phyloP scores from a whole-genome alignment of 257 asterid genomes.

The Agastache rugosa region DNA sequence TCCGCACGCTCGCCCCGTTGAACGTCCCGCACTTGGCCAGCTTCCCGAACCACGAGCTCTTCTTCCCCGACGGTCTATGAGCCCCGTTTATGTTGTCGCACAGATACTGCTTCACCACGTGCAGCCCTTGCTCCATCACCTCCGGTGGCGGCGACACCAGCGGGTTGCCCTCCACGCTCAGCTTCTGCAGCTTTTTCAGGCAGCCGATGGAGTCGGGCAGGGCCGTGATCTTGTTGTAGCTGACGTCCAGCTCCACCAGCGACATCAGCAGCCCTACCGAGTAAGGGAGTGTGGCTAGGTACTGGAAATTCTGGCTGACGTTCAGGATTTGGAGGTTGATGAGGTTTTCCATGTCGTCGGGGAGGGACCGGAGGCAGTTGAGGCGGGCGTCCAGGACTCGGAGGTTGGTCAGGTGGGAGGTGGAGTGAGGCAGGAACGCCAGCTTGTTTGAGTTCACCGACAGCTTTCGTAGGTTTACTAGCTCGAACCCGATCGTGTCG shows the following conservation, averaged over 20 bases:
- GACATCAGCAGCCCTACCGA: constrained; percentile 84
- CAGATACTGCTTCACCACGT: constrained; percentile 58
- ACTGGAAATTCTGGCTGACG: constrained; percentile 86
- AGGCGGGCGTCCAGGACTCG: constrained; percentile 75
- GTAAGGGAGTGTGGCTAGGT: constrained; percentile 67
- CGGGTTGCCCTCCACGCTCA: constrained; percentile 77
- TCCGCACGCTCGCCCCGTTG: constrained; percentile 43
- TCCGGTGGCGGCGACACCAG: constrained; percentile 73
- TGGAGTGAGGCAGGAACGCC: constrained; percentile 69
- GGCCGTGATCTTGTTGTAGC: constrained; percentile 70
- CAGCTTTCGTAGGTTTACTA: constrained; percentile 65
- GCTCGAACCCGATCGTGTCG: constrained; percentile 82
- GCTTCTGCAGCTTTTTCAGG: constrained; percentile 74
- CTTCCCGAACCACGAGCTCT: constrained; percentile 80
- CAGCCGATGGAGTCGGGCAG: constrained; percentile 84
- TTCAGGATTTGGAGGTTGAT: constrained; percentile 73
- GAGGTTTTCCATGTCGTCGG: constrained; percentile 84
- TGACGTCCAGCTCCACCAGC: constrained; percentile 73
- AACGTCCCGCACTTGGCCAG: constrained; percentile 74
- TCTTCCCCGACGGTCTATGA: constrained; percentile 42
- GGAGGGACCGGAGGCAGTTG: constrained; percentile 81
- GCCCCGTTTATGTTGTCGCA: constrained; percentile 70
- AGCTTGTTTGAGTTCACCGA: constrained; percentile 82
- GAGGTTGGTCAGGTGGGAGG: constrained; percentile 83
- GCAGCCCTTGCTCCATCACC: constrained; percentile 69